Evolutionary conservation across 1,284 basidiomycete genomes (phyloP).

Genomic region (Lentinula novae-zelandiae): DNA sequence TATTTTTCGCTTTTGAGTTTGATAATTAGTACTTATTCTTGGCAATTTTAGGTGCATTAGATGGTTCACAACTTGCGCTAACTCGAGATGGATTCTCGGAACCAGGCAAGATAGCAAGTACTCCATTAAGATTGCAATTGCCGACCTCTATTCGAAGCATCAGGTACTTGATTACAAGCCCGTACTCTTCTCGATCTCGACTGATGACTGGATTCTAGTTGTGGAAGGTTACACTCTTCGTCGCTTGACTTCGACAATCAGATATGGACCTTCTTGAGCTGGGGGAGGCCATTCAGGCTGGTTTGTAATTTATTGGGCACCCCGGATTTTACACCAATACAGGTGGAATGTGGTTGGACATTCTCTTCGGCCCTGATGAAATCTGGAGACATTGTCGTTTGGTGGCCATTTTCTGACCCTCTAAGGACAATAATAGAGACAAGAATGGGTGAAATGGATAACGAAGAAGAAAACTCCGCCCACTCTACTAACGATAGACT

Average conservation of each 20-base stretch:
- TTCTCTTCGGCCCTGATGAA: constrained; percentile 70
- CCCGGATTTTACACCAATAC: constrained; percentile 49
- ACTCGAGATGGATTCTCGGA: constrained; percentile 55
- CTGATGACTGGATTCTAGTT: constrained; percentile 37
- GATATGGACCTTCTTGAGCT: constrained; percentile 71
- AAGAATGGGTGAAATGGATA: constrained; percentile 45
- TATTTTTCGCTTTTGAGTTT: constrained; percentile 3
- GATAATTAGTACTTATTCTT: neutral
- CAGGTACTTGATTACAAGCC: constrained; percentile 40
- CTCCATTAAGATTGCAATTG: constrained; percentile 54
- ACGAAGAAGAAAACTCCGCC: constrained; percentile 32
- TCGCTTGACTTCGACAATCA: constrained; percentile 53
- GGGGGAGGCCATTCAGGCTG: constrained; percentile 71
- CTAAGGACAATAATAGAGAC: constrained; percentile 35
- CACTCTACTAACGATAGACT: constrained; percentile 28
- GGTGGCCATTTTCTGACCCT: constrained; percentile 62
- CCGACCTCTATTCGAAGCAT: constrained; percentile 55
- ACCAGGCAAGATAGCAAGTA: constrained; percentile 42
- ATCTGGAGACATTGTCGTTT: constrained; percentile 68
- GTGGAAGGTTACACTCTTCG: constrained; percentile 70
- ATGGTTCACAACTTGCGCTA: constrained; percentile 43
- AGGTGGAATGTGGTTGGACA: constrained; percentile 81
- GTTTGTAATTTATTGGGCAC: constrained; percentile 45
- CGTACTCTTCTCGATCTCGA: constrained; percentile 8
- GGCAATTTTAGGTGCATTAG: constrained; percentile 50